A percentile compares a stretch with the other conserved stretches of the same genome.
These are phyloP conservation scores for Ascochyta lentis DNA, from an alignment of 2,329 filamentous ascomycete genomes.

Conservation along the genomic window DNA sequence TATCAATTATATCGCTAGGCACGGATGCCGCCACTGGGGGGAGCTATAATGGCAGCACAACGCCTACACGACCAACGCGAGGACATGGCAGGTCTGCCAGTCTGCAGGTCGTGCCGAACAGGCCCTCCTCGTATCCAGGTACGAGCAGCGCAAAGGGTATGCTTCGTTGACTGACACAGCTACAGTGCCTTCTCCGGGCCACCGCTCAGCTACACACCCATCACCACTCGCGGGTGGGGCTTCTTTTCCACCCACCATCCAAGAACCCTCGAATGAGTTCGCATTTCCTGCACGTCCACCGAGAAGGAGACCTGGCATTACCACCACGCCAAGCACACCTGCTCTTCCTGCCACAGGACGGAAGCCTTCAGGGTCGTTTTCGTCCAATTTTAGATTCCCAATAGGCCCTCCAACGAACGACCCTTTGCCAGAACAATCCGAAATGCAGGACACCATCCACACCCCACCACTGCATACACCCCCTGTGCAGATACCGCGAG, in stretches of 20 bases:
- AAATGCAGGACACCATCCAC: slow-evolving; percentile 33
- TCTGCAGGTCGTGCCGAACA: slow-evolving; percentile 71
- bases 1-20: slow-evolving; percentile 59
- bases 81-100: slow-evolving; percentile 81
- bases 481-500: slow-evolving; percentile 46
- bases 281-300: slow-evolving; percentile 39
- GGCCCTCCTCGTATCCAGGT: slow-evolving; percentile 45
- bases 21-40: slow-evolving; percentile 49
- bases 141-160: slow-evolving; percentile 9
- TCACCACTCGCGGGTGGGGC: slow-evolving; percentile 53
- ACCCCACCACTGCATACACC: slow-evolving; percentile 17
- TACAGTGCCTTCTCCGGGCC: slow-evolving; percentile 39
- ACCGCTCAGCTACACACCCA: slow-evolving; percentile 46
- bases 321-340: slow-evolving; percentile 52
- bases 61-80: slow-evolving; percentile 58
- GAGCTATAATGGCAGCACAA: slow-evolving; percentile 34
- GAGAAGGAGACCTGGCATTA: slow-evolving; percentile 37
- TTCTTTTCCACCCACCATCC: slow-evolving; percentile 44
- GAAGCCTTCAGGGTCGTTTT: slow-evolving; percentile 52
- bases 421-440: slow-evolving; percentile 37
- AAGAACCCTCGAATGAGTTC: slow-evolving; percentile 36
- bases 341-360: slow-evolving; percentile 46
- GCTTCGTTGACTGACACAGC: slow-evolving; percentile 25
- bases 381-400: slow-evolving; percentile 65
- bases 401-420: slow-evolving; percentile 47